Evolutionary conservation across 805 yeast genomes (phyloP).

Genomic region (Kazachstania psychrophila): DNA sequence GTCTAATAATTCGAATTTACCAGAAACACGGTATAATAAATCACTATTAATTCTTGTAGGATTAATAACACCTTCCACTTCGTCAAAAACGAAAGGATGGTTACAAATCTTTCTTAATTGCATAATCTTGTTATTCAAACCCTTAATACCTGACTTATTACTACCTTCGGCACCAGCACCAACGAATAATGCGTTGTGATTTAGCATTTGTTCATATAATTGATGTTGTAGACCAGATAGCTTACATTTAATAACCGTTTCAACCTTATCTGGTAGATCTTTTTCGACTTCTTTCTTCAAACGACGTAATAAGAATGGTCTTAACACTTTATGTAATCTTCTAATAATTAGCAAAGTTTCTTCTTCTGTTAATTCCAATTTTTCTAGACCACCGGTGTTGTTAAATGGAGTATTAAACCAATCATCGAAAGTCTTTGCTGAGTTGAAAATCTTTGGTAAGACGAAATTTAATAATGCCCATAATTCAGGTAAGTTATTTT

Average conservation of each 20-base stretch:
- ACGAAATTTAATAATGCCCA: slow-evolving; percentile 82
- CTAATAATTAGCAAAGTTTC: slow-evolving; percentile 72
- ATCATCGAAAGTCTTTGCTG: slow-evolving; percentile 78
- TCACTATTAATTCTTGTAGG: slow-evolving; percentile 55
- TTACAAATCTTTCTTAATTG: slow-evolving; percentile 78
- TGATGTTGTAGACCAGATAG: slow-evolving; percentile 62
- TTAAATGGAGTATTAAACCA: slow-evolving; percentile 90
- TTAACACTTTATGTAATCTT: slow-evolving; percentile 75
- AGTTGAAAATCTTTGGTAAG: slow-evolving; percentile 74
- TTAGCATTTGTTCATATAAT: slow-evolving; percentile 70
- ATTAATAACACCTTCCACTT: slow-evolving; percentile 62
- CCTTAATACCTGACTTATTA: slow-evolving; percentile 59
- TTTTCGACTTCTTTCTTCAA: slow-evolving; percentile 81
- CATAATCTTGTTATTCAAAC: slow-evolving; percentile 75
- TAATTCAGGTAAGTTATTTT: slow-evolving; percentile 73
- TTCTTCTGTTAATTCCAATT: slow-evolving; percentile 75
- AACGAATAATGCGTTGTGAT: slow-evolving; percentile 56
- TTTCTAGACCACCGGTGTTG: slow-evolving; percentile 73
- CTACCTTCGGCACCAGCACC: slow-evolving; percentile 51
- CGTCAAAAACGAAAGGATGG: slow-evolving; percentile 82
- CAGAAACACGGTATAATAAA: slow-evolving; percentile 65
- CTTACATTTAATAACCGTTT: slow-evolving; percentile 72
- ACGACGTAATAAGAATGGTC: slow-evolving; percentile 79
- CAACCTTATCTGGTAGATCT: slow-evolving; percentile 77
- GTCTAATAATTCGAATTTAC: slow-evolving; percentile 73